Percentiles rank a stretch among this genome's conserved stretches.
Conservation (phyloP, 2,329 filamentous ascomycete species). For the Lojkania enalia region DNA sequence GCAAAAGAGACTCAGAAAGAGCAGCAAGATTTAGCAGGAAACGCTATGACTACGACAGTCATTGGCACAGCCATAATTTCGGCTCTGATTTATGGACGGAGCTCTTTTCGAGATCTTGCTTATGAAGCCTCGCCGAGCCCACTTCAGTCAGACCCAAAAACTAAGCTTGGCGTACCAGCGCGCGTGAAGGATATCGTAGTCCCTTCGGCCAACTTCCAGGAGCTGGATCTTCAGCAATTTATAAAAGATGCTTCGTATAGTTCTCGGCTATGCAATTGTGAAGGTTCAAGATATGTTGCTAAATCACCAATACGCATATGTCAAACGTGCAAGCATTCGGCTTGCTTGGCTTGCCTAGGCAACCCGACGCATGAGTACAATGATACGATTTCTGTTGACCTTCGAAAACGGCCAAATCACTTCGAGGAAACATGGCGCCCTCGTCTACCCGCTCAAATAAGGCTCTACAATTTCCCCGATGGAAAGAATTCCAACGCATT, state of each 20-base stretch:
- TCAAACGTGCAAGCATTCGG: slow-evolving; percentile 57
- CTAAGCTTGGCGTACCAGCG: too few species aligned
- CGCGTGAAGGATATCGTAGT: not conserved
- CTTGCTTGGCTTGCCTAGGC: slow-evolving; percentile 57
- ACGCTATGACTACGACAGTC: slow-evolving; percentile 78
- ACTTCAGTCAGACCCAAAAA: too few species aligned
- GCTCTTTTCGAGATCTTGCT: slow-evolving; percentile 10
- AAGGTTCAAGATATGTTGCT: slow-evolving; percentile 51
- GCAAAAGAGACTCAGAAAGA: slow-evolving; percentile 61
- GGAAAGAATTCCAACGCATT: not conserved
- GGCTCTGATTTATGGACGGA: slow-evolving; percentile 53
- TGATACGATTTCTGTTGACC: slow-evolving; percentile 5
- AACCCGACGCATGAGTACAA: slow-evolving; percentile 57
- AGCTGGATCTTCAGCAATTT: slow-evolving; percentile 19
- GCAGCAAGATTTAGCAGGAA: slow-evolving; percentile 72
- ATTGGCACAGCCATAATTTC: slow-evolving; percentile 66
- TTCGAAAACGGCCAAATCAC: slow-evolving; percentile 45
- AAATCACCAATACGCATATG: slow-evolving; percentile 52
- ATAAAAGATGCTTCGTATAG: slow-evolving; percentile 37
- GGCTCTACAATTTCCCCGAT: not conserved
- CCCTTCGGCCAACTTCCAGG: not conserved
- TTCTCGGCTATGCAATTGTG: slow-evolving; percentile 60
- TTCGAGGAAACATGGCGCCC: slow-evolving; percentile 51
- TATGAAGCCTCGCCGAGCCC: too few species aligned
- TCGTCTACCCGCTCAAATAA: slow-evolving; percentile 25